Base-by-base conservation (phyloP, 495 filamentous ascomycete species). In the Aspergillus steynii region DNA sequence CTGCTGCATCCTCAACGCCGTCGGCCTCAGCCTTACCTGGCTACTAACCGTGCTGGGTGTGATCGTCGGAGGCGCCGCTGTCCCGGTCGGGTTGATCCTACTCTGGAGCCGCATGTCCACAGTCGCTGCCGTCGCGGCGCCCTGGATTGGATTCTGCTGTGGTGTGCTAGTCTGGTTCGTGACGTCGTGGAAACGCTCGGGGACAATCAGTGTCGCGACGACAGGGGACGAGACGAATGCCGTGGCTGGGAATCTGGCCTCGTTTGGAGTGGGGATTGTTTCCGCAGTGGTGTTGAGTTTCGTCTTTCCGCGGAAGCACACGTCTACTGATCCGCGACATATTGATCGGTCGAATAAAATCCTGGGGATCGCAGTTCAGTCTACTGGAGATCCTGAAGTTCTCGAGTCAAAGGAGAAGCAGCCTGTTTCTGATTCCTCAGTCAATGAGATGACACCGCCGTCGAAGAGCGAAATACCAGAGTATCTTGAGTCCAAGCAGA, bases 21-120 rank as follows among this genome's bases (percentile, higher is more conserved):
- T 71, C 14, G 74, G 74, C 9, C 64, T 82, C 31, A 76, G 75
- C 59, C 64, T 83, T 2, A 78, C 74, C 10, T 82, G 80, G 79
- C 62, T 81, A 1, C 65, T 83, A 34, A 74, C 76, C 1, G 70
- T 77, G 2, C 70, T 82, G 52, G 80, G 78, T 0, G 65, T 82
- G 1, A 71, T 82, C 2, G 77, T 80, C 25, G 78, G 79, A 8
- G 78, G 76, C 0, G 80, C 77, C 0, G 66, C 70, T 4, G 65
- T 79, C 7, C 76, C 77, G 0, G 71, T 77, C 5, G 76, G 71
- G 1, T 62, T 77, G 27, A 71, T 75, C 15, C 61, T 80, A 0
- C 60, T 75, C 10, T 80, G 77, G 77, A 60, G 69, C 25, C 68
- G 70, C 15, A 75, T 74, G 70, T 72, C 70, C 15, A 77, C 68